Base-by-base conservation (phyloP, 2,329 filamentous ascomycete species). In the Ophiobolus disseminans region DNA sequence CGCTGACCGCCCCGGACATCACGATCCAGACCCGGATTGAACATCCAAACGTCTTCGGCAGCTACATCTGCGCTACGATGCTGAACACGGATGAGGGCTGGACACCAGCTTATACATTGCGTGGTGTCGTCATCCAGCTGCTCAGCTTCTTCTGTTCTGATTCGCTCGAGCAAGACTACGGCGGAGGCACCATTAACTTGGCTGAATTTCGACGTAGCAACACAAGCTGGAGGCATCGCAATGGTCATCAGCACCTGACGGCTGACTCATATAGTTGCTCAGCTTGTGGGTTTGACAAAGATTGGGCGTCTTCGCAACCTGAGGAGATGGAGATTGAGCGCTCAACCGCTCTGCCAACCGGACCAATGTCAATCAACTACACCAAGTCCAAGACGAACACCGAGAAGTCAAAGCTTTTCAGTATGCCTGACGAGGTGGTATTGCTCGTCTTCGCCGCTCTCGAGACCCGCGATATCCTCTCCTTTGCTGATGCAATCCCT, bases 141-240 rank as follows among this genome's bases (percentile, higher is more conserved):
- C 63, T 82, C 2, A 80, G 78, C 55, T 80, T 82, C 64, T 82
- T 82, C 57, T 69, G 69, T 20, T 81, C 78, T 53, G 75, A 78
- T 1, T 69, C 46, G 2, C 41, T 82, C 3, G 77, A 81, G 47
- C 78, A 81, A 45, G 52, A 57, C 0, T 20, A 71, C 35, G 66
- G 65, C 6, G 65, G 66, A 5, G 42, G 36, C 3, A 11, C 26
- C 4, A 35, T 69, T 10, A 35, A 70, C 10, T 61, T 79, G 22
- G 40, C 30, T 7, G 42, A 44, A 14, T 60, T 48, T 11, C 50
- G 48, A 9, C 36, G 32, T n/a, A 26, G 17, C 9, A n/a, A 8
- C 22, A 17, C n/a, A 41, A 19, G 21, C 14, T 22, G 9, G 20
- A 28, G 22, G 23, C 16, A 7, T 13, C 22, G 37, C 9, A 7